Percentiles rank a stretch among this genome's conserved stretches.
These are phyloP conservation scores for Raddia guianensis DNA, from an alignment of 176 grass and related monocot species.

Conservation along the genomic window DNA sequence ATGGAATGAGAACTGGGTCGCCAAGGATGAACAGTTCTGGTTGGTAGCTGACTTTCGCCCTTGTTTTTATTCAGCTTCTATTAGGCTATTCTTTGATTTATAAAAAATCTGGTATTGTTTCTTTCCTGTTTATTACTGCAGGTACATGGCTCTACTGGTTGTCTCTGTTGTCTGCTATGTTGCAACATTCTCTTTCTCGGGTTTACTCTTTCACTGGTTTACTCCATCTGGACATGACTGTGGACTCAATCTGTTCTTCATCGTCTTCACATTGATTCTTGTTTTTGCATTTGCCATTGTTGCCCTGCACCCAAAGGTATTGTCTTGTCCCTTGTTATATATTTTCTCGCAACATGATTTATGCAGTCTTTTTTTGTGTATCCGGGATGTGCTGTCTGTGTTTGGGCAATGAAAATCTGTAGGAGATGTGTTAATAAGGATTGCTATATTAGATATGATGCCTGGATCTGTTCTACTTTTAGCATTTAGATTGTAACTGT, in stretches of 20 bases:
- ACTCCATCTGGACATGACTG: constrained; percentile 93
- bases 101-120: constrained; percentile 14
- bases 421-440: neutral
- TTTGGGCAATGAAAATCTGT: neutral
- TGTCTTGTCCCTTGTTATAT: neutral
- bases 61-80: neutral
- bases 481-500: neutral
- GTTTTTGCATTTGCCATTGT: constrained; percentile 79
- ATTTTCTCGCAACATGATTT: neutral
- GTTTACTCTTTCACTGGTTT: constrained; percentile 97
- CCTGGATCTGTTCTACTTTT: neutral
- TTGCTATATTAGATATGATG: neutral
- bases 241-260: constrained; percentile 91
- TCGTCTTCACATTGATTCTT: constrained; percentile 86
- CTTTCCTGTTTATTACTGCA: constrained; percentile 41
- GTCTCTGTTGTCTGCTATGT: constrained; percentile 91
- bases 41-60: constrained; percentile 20
- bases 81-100: neutral
- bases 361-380: neutral
- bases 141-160: constrained; percentile 92
- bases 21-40: constrained; percentile 98
- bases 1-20: constrained; percentile 96
- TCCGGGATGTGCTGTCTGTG: neutral
- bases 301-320: constrained; percentile 95
- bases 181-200: constrained; percentile 76